phyloP scores from a whole-genome alignment of 768 basidiomycete species.

The Gloeophyllum trabeum region DNA sequence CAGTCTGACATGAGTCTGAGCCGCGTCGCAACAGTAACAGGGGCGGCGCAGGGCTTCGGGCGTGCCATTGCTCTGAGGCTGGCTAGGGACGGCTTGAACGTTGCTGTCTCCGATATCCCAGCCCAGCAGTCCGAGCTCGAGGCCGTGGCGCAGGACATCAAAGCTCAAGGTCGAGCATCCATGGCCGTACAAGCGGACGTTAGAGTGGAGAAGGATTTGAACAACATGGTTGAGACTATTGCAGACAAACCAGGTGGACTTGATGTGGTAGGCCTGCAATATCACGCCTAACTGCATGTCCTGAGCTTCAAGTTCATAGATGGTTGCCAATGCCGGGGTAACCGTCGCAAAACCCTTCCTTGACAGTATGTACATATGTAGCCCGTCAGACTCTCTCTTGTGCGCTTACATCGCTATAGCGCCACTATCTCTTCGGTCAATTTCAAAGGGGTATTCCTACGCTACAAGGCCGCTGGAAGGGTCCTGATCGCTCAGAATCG shows the following conservation, averaged over 20 bases:
- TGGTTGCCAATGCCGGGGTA: conserved; percentile 17
- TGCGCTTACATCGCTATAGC: not conserved
- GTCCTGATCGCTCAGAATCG: conserved; percentile 5
- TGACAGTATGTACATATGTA: conserved; percentile 2
- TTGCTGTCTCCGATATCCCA: conserved; percentile 11
- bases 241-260: conserved; percentile 26
- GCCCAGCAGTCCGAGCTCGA: conserved; percentile 5
- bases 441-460: not conserved
- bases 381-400: not conserved
- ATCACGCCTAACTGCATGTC: not conserved
- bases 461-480: conserved; percentile 3
- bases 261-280: conserved; percentile 31
- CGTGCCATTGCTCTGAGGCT: conserved; percentile 14
- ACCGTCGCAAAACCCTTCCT: not conserved
- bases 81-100: conserved; percentile 14
- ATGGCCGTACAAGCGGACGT: conserved; percentile 26
- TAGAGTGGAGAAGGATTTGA: conserved; percentile 27
- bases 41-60: conserved; percentile 16
- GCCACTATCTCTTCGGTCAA: not conserved
- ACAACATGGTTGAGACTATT: conserved; percentile 22
- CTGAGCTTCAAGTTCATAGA: conserved; percentile 7
- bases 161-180: conserved; percentile 11
- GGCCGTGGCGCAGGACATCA: conserved; percentile 6
- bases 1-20: no score
- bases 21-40: conserved; percentile 17